A percentile compares a stretch with the other conserved stretches of the same genome.
These are phyloP conservation scores for Penicillium cinerascens DNA, from an alignment of 495 filamentous ascomycete species.

Conservation along the genomic window DNA sequence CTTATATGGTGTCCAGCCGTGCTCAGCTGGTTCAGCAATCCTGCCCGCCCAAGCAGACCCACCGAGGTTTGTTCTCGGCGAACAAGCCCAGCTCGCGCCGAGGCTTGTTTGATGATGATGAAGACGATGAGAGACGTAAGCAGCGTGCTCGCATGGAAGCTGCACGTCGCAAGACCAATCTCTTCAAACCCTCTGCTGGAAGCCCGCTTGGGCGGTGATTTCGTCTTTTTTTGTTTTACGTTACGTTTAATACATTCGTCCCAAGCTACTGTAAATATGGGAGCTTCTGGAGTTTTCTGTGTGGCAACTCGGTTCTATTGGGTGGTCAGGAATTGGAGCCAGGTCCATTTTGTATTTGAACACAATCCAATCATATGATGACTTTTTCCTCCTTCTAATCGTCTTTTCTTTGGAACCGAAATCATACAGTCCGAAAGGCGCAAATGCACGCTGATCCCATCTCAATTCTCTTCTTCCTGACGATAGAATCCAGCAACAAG, in stretches of 20 bases:
- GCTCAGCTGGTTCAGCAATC: constrained; percentile 61
- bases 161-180: constrained; percentile 75
- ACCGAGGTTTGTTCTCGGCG: constrained; percentile 41
- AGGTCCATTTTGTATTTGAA: background rate
- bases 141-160: constrained; percentile 66
- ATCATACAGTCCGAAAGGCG: background rate
- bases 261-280: constrained; percentile 21
- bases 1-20: constrained; percentile 53
- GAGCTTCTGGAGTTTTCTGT: constrained; percentile 6
- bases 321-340: background rate
- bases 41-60: constrained; percentile 65
- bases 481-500: constrained; percentile 84
- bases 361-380: background rate
- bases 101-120: constrained; percentile 17
- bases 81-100: constrained; percentile 7
- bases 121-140: constrained; percentile 38
- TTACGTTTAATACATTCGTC: constrained; percentile 9
- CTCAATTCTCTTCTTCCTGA: constrained; percentile 29
- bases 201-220: constrained; percentile 57
- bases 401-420: background rate
- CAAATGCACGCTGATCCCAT: background rate
- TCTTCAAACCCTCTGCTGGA: constrained; percentile 72
- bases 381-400: background rate
- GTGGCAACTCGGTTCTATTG: background rate
- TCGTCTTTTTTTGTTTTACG: constrained; percentile 1